These are phyloP conservation scores for Rhizopus delemar DNA, from an alignment of 371 early-diverging fungal genomes.

Conservation along the genomic window DNA sequence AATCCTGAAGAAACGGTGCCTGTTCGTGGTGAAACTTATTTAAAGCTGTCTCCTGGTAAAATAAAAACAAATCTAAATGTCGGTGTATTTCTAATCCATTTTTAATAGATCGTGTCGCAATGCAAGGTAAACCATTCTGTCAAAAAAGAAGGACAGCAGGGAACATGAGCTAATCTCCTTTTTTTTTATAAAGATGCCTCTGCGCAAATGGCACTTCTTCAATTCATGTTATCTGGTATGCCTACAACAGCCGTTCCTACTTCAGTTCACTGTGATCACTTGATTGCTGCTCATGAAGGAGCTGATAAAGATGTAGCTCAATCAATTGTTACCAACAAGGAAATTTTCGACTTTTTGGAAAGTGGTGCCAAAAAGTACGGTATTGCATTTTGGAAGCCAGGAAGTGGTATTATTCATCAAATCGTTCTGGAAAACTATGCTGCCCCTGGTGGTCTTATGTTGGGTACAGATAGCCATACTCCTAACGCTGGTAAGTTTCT, in stretches of 20 bases:
- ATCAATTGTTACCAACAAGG: conserved; percentile 73
- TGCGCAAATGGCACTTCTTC: conserved; percentile 89
- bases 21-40: conserved; percentile 69
- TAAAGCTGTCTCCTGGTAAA: conserved; percentile 72
- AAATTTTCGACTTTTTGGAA: conserved; percentile 85
- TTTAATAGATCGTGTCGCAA: conserved; percentile 73
- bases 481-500: conserved; percentile 62
- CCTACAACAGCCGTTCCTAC: conserved; percentile 85
- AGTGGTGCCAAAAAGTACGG: conserved; percentile 82
- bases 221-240: conserved; percentile 91
- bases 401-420: conserved; percentile 89
- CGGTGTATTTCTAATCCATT: not conserved
- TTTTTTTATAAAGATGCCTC: conserved; percentile 60
- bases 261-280: conserved; percentile 92
- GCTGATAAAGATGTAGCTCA: conserved; percentile 72
- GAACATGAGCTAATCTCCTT: not conserved
- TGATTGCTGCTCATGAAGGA: conserved; percentile 81
- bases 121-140: conserved; percentile 60
- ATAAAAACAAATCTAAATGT: not conserved
- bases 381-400: conserved; percentile 90
- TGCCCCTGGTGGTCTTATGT: conserved; percentile 86
- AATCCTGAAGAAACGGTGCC: conserved; percentile 72
- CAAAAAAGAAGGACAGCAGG: not conserved
- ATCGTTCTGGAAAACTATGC: conserved; percentile 95
- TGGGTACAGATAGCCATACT: conserved; percentile 86